phyloP scores from a whole-genome alignment of 345 rosid genomes.

The Euclidium syriacum region DNA sequence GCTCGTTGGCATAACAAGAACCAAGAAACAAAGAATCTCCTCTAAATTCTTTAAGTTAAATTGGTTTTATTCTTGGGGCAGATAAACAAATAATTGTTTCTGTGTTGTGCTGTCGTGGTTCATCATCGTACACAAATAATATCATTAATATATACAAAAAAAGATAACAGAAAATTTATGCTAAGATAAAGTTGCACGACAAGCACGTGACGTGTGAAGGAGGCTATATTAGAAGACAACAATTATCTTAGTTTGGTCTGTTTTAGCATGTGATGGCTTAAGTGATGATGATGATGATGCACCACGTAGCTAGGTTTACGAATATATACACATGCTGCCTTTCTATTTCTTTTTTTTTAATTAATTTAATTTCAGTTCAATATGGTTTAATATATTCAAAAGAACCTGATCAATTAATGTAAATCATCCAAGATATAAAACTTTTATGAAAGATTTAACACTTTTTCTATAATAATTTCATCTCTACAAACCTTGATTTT shows the following conservation, averaged over 20 bases:
- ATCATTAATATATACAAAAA: not conserved
- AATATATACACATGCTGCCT: slow-evolving; percentile 6
- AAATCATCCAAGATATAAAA: not conserved
- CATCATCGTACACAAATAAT: slow-evolving; percentile 9
- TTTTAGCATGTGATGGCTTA: slow-evolving; percentile 15
- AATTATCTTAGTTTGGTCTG: slow-evolving; percentile 1
- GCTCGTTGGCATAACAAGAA: slow-evolving; percentile 3
- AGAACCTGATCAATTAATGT: not conserved
- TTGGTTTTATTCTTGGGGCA: not conserved
- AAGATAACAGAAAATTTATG: not conserved
- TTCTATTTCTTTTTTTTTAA: not conserved
- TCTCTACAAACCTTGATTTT: slow-evolving; percentile 3
- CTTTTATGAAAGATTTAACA: not conserved
- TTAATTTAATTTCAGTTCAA: not conserved
- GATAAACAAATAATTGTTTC: not conserved
- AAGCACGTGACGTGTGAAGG: slow-evolving; percentile 10
- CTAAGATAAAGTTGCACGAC: slow-evolving; percentile 1
- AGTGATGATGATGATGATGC: slow-evolving; percentile 2
- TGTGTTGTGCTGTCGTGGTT: slow-evolving; percentile 5
- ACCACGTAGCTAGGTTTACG: slow-evolving; percentile 2
- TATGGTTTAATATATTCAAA: not conserved
- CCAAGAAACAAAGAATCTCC: not conserved
- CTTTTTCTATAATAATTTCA: not conserved
- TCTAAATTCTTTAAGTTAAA: not conserved
- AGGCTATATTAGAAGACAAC: not conserved